Conservation (phyloP, 257 asterid genomes). For the Echites panduratus region DNA sequence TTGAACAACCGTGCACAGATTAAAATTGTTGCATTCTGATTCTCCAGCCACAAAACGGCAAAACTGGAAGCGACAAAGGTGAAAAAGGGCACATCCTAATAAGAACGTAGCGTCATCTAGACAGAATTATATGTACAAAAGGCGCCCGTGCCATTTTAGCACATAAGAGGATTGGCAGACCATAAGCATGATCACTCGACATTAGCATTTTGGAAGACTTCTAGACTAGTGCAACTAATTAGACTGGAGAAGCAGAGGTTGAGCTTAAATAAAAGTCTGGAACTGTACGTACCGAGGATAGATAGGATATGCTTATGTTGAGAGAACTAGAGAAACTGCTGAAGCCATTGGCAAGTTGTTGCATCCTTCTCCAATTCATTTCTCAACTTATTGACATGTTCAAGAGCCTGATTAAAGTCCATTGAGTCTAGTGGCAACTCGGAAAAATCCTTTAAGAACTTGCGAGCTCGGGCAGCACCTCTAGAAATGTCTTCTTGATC, state of each 20-base stretch:
- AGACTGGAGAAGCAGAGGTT: too few species aligned
- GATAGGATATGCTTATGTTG: background rate
- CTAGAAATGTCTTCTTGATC: constrained; percentile 51
- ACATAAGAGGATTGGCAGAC: background rate
- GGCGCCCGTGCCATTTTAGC: background rate
- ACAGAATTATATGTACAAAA: background rate
- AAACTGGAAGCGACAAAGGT: too few species aligned
- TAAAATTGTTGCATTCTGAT: too few species aligned
- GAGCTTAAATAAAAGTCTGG: background rate
- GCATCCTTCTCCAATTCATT: constrained; percentile 72
- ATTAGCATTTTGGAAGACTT: background rate
- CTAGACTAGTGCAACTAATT: too few species aligned
- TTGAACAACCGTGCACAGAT: too few species aligned
- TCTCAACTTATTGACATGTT: constrained; percentile 45
- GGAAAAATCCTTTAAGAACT: constrained; percentile 67
- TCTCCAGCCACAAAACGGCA: too few species aligned
- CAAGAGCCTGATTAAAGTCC: constrained; percentile 51
- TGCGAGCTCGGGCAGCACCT: constrained; percentile 70
- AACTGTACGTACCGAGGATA: background rate
- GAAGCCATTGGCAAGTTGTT: constrained; percentile 58
- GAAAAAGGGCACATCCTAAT: background rate
- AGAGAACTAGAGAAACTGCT: constrained; percentile 45
- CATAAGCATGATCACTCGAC: background rate
- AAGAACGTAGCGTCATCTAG: background rate
- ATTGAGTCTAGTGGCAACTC: constrained; percentile 74